A percentile compares a stretch with the other conserved stretches of the same genome.
Conservation (phyloP, 1,284 basidiomycete species). For the Austroboletus novae-zelandiae region DNA sequence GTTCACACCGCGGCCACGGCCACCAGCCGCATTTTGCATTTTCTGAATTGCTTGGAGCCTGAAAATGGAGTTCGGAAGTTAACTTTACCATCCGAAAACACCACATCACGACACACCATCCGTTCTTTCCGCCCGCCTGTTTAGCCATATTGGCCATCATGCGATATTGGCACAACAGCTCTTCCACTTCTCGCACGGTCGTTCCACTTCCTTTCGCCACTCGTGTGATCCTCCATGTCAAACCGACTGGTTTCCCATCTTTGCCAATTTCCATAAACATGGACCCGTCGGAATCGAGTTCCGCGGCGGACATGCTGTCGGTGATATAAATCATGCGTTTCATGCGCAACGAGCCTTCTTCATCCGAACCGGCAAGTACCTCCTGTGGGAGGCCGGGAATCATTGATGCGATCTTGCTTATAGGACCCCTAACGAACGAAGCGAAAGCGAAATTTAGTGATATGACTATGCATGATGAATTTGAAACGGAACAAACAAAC, state of each 20-base stretch:
- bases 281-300: slow-evolving; percentile 95
- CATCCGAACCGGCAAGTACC: slow-evolving; percentile 86
- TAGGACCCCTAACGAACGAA: slow-evolving; percentile 72
- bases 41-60: slow-evolving; percentile 88
- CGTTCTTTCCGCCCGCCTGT: slow-evolving; percentile 94
- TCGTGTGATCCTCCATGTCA: slow-evolving; percentile 85
- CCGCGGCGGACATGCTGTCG: slow-evolving; percentile 92
- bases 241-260: slow-evolving; percentile 76
- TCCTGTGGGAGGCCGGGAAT: slow-evolving; percentile 95
- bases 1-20: slow-evolving; percentile 78
- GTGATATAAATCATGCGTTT: slow-evolving; percentile 99
- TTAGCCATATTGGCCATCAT: slow-evolving; percentile 99
- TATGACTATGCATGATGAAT: not conserved
- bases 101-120: slow-evolving; percentile 55
- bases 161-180: slow-evolving; percentile 90
- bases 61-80: slow-evolving; percentile 1
- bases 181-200: slow-evolving; percentile 94
- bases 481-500: slow-evolving; percentile 49
- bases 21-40: slow-evolving; percentile 83
- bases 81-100: slow-evolving; percentile 2
- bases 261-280: slow-evolving; percentile 83
- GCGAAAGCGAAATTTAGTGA: slow-evolving; percentile 2
- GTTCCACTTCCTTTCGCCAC: slow-evolving; percentile 97
- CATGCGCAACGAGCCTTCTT: slow-evolving; percentile 88
- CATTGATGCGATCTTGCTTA: slow-evolving; percentile 98